phyloP scores from a whole-genome alignment of 2,329 filamentous ascomycete genomes.

The Colletotrichum magnum region DNA sequence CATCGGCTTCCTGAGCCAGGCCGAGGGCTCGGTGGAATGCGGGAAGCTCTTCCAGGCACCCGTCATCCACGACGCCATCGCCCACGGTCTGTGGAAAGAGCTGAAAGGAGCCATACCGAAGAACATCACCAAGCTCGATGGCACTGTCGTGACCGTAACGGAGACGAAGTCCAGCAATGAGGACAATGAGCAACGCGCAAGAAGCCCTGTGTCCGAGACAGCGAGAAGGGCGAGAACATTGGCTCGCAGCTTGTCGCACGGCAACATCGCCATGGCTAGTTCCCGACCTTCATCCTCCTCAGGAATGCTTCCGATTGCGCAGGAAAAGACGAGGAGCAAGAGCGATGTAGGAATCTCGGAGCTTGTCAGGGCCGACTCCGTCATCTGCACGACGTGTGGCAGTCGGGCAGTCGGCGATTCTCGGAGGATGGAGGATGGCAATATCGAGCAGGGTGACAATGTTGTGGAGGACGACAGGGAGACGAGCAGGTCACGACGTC shows the following conservation, averaged over 20 bases:
- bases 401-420: slow-evolving; percentile 2
- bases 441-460: not conserved
- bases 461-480: not conserved
- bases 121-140: not conserved
- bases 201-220: not conserved
- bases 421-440: not conserved
- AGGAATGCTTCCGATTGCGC: not conserved
- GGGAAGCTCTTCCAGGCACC: slow-evolving; percentile 31
- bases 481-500: too few relatives aligned
- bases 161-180: not conserved
- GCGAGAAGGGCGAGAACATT: too few relatives aligned
- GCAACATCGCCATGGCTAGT: not conserved
- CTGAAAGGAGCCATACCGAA: not conserved
- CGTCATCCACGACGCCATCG: slow-evolving; percentile 35
- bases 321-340: not conserved
- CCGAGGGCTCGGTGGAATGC: slow-evolving; percentile 17
- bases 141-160: not conserved
- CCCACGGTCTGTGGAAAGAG: slow-evolving; percentile 14
- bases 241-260: too few relatives aligned
- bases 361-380: slow-evolving; percentile 2
- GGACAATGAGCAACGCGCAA: not conserved
- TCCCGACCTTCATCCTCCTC: not conserved
- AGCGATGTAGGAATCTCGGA: not conserved
- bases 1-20: slow-evolving; percentile 12
- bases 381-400: slow-evolving; percentile 25